Evolutionary conservation across 2,329 filamentous ascomycete genomes (phyloP).

Genomic region (Fusarium sp.): DNA sequence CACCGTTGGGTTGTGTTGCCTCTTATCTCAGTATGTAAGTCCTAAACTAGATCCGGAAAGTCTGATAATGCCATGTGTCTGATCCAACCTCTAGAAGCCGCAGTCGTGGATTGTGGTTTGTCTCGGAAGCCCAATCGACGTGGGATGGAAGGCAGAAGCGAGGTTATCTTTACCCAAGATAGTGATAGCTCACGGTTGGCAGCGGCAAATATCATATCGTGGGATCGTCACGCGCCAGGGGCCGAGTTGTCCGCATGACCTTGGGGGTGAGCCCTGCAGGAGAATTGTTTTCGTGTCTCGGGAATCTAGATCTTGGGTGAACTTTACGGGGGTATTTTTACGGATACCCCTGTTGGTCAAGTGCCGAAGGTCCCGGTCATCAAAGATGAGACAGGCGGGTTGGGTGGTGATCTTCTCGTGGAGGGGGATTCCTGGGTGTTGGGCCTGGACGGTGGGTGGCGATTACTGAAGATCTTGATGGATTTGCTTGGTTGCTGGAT

Average conservation of each 20-base stretch:
- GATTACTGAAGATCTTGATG: background rate
- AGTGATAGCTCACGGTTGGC: background rate
- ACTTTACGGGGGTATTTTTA: background rate
- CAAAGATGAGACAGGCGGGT: background rate
- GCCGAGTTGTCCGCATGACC: background rate
- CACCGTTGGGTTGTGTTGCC: constrained; percentile 15
- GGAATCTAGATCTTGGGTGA: background rate
- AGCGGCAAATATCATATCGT: background rate
- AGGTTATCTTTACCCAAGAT: background rate
- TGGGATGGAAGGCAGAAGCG: background rate
- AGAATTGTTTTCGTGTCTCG: background rate
- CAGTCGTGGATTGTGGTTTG: constrained; percentile 2
- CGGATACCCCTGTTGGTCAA: background rate
- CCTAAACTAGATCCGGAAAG: constrained; percentile 9
- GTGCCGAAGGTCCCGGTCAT: background rate
- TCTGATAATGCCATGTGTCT: constrained; percentile 5
- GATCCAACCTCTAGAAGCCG: constrained; percentile 17
- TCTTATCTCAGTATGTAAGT: constrained; percentile 3
- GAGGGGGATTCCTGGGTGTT: background rate
- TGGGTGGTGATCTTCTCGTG: background rate
- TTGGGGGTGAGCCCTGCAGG: background rate
- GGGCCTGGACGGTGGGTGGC: background rate
- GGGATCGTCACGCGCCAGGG: background rate
- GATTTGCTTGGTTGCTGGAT: background rate
- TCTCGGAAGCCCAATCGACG: background rate